Evolutionary conservation across 176 grass and related monocot species (phyloP), one percentile per base, ranked within the genome.

Genomic region (Areca catechu): DNA sequence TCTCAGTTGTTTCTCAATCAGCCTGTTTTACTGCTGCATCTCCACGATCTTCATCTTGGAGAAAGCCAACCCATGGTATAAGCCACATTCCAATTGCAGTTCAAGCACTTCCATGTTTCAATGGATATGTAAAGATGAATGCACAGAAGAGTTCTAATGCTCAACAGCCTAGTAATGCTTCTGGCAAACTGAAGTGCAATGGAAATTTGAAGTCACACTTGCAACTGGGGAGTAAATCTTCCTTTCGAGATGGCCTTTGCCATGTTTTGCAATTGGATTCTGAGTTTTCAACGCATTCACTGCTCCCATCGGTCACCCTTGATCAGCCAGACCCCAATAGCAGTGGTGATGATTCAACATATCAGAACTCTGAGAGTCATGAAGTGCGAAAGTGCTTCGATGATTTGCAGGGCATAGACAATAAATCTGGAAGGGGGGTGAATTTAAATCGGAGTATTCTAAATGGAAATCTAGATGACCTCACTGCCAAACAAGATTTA

Each of bases 401-500:
- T 43, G 57, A 49, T 73, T 66, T 51, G 53, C 76, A 80, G 52
- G 53, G 60, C 62, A 28, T 20, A 67, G 49, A 77, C 22, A 66
- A 12, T 27, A 78, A 78, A 57, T 56, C 66, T 7, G 55, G 12
- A 48, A 77, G 73, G n/a, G 79, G 65, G 34, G 65, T 85, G 48
- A 84, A 91, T 79, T 77, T 88, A 75, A 91, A 97, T 61, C 76
- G 75, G 54, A 50, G 72, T 67, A 20, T 77, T 53, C 43, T 58
- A 24, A 72, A 82, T 77, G 66, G 60, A 28, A 68, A 70, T 60
- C 71, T 74, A 61, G 51, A 67, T 64, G 61, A 19, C 49, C 57
- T 62, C 65, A 37, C 71, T 22, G 68, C 68, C 30, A 58, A 71
- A 67, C 55, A 67, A 50, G 47, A 34, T 15, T 34, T 48, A 60